Evolutionary conservation across 2,329 filamentous ascomycete genomes (phyloP), one percentile per base, ranked within the genome.

Genomic region (Epicoccum sorghinum): DNA sequence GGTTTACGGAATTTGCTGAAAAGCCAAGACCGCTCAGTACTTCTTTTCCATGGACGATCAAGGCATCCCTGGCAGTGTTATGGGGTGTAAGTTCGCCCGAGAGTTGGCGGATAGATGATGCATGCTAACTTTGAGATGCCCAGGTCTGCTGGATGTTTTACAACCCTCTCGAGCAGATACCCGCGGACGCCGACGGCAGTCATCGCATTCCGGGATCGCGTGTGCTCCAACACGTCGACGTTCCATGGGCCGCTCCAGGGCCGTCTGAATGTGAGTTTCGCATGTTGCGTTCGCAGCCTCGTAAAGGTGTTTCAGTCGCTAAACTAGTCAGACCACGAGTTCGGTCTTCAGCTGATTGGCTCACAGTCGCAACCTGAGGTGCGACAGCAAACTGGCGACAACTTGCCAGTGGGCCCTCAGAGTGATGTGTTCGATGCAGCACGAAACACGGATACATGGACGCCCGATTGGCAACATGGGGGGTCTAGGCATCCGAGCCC

Each of bases 21-120:
- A 71, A 74, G 59, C 70, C 68, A 36, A 68, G 69, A 25, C 75
- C 73, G 12, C 62, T 77, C 22, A 76, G 71, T 53, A 76, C 75
- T 14, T 64, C 58, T 10, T 56, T 76, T 64, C 77, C 76, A 52
- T 79, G 76, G 77, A 77, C 75, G 13, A 76, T 79, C 66, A 73
- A 73, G 64, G 74, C 75, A 0, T 75, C 74, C 35, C 68, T 79
- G 42, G 71, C 76, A 12, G 75, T 79, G 18, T 64, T 79, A 14
- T 79, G 76, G 75, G 77, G 75, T 22, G 75, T 56, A 51, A 47
- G 53, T 32, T 55, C 38, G 14, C 29, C 32, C 36, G 24, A 9
- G 29, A 14, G 14, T 18, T 36, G 13, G 43, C 4, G 36, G 6
- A 10, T 37, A 6, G n/a, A 8, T 39, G 14, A 47, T 18, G 13